phyloP scores from a whole-genome alignment of 768 basidiomycete genomes.

The Clitopilus passeckerianus region DNA sequence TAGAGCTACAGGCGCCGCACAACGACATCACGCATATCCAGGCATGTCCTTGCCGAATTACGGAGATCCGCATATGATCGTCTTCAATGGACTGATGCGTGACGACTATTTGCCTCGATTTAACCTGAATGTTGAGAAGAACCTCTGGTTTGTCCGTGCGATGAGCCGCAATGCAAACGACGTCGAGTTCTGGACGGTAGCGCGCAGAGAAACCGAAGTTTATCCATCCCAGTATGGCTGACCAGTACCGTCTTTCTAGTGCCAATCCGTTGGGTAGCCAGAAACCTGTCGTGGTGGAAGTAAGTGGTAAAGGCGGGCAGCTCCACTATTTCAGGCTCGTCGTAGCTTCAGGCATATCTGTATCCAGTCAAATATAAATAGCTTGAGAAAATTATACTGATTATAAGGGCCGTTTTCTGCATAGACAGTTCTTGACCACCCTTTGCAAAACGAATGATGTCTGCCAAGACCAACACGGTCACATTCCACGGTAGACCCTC shows the following conservation, averaged over 20 bases:
- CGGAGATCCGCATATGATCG: background rate
- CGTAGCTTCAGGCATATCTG: background rate
- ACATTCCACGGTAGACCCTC: background rate
- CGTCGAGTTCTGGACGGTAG: background rate
- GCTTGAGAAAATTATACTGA: too few species aligned
- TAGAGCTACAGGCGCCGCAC: background rate
- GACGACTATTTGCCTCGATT: conserved; percentile 13
- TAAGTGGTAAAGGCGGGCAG: too few species aligned
- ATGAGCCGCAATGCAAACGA: background rate
- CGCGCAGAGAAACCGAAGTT: conserved; percentile 9
- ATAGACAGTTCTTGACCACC: background rate
- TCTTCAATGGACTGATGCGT: background rate
- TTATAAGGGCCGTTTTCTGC: background rate
- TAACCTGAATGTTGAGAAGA: conserved; percentile 1
- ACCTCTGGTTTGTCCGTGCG: conserved; percentile 3
- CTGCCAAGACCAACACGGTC: background rate
- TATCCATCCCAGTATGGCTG: conserved; percentile 7
- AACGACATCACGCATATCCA: background rate
- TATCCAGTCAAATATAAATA: background rate
- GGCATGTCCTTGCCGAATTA: background rate
- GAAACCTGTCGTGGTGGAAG: background rate
- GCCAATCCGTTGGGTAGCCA: background rate
- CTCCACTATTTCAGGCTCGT: background rate
- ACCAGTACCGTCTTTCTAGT: background rate
- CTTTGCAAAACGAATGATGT: background rate